Evolutionary conservation across 1,284 basidiomycete genomes (phyloP).

Genomic region (Puccinia hordei): DNA sequence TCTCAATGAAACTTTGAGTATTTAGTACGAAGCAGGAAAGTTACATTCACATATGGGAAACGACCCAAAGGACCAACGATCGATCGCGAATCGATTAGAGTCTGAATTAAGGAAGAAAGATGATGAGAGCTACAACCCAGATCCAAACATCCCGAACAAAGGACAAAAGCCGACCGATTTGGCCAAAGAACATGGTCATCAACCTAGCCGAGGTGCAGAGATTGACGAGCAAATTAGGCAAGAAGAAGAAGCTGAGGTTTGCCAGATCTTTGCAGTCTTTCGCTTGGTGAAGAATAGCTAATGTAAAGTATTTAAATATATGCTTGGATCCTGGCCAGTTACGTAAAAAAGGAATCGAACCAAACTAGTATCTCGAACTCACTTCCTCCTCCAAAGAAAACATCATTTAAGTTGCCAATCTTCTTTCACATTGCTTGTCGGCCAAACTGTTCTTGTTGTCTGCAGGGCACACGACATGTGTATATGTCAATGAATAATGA

Average conservation of each 20-base stretch:
- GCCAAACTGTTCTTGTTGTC: too few relatives aligned
- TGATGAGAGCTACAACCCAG: conserved; percentile 5
- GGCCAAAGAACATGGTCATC: conserved; percentile 55
- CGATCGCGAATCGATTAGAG: conserved; percentile 47
- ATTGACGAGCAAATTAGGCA: conserved; percentile 57
- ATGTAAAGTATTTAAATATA: background rate
- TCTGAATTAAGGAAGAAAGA: conserved; percentile 39
- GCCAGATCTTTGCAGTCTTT: background rate
- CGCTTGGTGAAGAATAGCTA: background rate
- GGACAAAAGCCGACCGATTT: conserved; percentile 38
- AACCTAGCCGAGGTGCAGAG: conserved; percentile 56
- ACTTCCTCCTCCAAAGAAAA: too few relatives aligned
- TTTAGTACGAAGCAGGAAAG: conserved; percentile 22
- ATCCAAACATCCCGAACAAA: conserved; percentile 45
- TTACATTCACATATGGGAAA: conserved; percentile 31
- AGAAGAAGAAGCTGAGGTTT: conserved; percentile 54
- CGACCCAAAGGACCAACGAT: conserved; percentile 46
- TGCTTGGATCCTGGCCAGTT: background rate
- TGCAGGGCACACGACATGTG: too few relatives aligned
- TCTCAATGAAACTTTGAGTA: background rate
- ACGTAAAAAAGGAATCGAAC: conserved; percentile 33
- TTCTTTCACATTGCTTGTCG: too few relatives aligned
- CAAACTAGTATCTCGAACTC: background rate
- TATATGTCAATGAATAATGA: too few relatives aligned
- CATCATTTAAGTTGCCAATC: too few relatives aligned